These are phyloP conservation scores for Epichloe glyceriae DNA, from an alignment of 2,329 filamentous ascomycete species.

Conservation along the genomic window DNA sequence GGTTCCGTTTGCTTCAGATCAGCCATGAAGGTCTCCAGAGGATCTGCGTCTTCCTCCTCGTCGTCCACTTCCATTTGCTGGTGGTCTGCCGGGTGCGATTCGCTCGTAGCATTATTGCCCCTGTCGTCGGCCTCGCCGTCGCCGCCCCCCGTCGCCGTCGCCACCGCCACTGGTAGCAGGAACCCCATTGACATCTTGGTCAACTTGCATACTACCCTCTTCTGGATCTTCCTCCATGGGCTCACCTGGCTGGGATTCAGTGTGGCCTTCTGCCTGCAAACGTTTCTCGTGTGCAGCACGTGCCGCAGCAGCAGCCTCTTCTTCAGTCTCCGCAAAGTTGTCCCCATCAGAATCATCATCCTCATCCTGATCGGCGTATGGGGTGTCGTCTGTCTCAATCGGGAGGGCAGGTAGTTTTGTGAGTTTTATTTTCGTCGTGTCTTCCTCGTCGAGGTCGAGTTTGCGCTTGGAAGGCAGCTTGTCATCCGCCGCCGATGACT, in stretches of 20 bases:
- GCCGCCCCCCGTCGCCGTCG: background rate
- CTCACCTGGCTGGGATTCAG: slow-evolving; percentile 31
- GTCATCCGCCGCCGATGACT: slow-evolving; percentile 53
- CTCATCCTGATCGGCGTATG: slow-evolving; percentile 49
- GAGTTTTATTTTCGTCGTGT: slow-evolving; percentile 74
- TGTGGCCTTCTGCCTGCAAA: slow-evolving; percentile 35
- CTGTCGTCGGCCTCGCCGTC: slow-evolving; percentile 8
- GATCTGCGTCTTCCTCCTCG: slow-evolving; percentile 58
- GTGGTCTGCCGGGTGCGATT: slow-evolving; percentile 16
- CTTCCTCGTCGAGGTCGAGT: slow-evolving; percentile 78
- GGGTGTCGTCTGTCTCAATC: slow-evolving; percentile 48
- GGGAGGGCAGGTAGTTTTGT: slow-evolving; percentile 75
- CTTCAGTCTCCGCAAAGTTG: slow-evolving; percentile 70
- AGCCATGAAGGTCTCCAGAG: slow-evolving; percentile 95
- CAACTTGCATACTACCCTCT: slow-evolving; percentile 14
- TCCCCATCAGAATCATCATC: slow-evolving; percentile 64
- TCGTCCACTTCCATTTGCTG: slow-evolving; percentile 53
- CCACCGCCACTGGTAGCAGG: slow-evolving; percentile 3
- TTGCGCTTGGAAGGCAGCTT: slow-evolving; percentile 59
- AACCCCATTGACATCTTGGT: slow-evolving; percentile 12
- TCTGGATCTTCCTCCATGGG: slow-evolving; percentile 22
- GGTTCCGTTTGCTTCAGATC: slow-evolving; percentile 45
- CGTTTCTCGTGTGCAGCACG: slow-evolving; percentile 77
- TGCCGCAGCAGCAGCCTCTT: slow-evolving; percentile 75
- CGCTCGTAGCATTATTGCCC: background rate